phyloP scores from a whole-genome alignment of 2,329 filamentous ascomycete genomes.

The Aureobasidium sp. region DNA sequence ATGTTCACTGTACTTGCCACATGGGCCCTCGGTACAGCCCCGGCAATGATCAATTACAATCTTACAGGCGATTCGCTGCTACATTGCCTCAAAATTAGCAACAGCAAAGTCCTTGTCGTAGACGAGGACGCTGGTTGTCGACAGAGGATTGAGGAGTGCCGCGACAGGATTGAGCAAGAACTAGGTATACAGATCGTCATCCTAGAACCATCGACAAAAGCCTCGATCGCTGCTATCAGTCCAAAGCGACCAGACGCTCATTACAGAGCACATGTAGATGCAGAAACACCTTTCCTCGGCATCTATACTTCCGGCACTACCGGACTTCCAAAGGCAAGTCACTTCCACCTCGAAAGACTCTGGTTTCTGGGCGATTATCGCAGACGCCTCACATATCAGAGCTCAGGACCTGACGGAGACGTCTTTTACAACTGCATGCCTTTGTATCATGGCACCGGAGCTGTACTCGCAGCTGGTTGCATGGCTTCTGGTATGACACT shows the following conservation, averaged over 20 bases:
- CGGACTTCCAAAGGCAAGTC: conserved; percentile 65
- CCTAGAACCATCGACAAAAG: conserved; percentile 45
- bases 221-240: conserved; percentile 42
- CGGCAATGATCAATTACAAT: conserved; percentile 33
- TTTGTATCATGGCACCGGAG: conserved; percentile 69
- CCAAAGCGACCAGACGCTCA: conserved; percentile 49
- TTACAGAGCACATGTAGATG: conserved; percentile 46
- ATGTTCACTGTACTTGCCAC: conserved; percentile 26
- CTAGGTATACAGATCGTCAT: conserved; percentile 50
- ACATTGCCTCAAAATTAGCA: conserved; percentile 32
- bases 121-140: conserved; percentile 45
- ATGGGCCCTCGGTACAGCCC: conserved; percentile 26
- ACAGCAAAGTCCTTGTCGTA: conserved; percentile 38
- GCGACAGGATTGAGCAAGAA: conserved; percentile 43
- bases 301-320: conserved; percentile 65
- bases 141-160: conserved; percentile 50
- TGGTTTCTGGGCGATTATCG: conserved; percentile 30
- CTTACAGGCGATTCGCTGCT: conserved; percentile 29
- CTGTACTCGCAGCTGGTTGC: conserved; percentile 41
- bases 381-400: conserved; percentile 28
- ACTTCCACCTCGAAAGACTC: conserved; percentile 49
- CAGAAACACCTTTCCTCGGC: conserved; percentile 52
- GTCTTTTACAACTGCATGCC: conserved; percentile 73
- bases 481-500: conserved; percentile 51
- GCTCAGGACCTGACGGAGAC: conserved; percentile 41